These are phyloP conservation scores for Psilocybe cubensis DNA, from an alignment of 768 basidiomycete genomes.

Conservation along the genomic window DNA sequence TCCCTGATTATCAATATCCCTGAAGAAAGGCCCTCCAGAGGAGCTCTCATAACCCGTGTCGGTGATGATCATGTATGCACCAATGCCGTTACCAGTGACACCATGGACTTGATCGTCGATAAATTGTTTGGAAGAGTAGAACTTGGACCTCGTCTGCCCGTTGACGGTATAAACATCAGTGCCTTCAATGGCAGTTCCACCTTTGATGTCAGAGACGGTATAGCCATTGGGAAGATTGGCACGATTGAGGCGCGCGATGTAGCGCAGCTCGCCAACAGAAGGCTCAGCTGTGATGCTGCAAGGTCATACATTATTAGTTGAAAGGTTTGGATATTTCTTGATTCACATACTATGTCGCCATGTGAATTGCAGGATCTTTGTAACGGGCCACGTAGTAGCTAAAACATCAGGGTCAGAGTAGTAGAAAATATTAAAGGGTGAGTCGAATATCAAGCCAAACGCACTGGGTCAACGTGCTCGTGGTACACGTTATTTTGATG, in stretches of 20 bases:
- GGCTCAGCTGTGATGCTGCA: constrained; percentile 36
- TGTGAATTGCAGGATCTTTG: constrained; percentile 40
- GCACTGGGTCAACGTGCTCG: constrained; percentile 35
- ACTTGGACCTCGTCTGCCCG: constrained; percentile 36
- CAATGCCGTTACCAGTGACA: constrained; percentile 33
- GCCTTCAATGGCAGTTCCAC: constrained; percentile 40
- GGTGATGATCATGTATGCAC: constrained; percentile 35
- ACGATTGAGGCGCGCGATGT: constrained; percentile 35
- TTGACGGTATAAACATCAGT: constrained; percentile 35
- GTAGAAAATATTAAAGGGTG: no score
- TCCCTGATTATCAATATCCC: constrained; percentile 41
- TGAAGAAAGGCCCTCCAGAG: constrained; percentile 21
- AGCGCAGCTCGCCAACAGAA: constrained; percentile 40
- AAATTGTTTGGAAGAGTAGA: constrained; percentile 38
- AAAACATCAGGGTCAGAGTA: neutral
- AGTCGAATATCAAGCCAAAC: constrained; percentile 2
- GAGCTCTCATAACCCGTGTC: constrained; percentile 34
- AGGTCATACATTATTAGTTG: neutral
- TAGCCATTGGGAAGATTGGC: constrained; percentile 31
- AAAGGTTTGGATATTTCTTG: no score
- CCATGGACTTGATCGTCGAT: constrained; percentile 38
- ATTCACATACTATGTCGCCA: constrained; percentile 37
- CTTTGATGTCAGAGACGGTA: constrained; percentile 28
- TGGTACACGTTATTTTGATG: constrained; percentile 38
- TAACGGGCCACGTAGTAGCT: constrained; percentile 38